These are phyloP conservation scores for Sarcomyxa edulis DNA, from an alignment of 768 basidiomycete species.

Conservation along the genomic window DNA sequence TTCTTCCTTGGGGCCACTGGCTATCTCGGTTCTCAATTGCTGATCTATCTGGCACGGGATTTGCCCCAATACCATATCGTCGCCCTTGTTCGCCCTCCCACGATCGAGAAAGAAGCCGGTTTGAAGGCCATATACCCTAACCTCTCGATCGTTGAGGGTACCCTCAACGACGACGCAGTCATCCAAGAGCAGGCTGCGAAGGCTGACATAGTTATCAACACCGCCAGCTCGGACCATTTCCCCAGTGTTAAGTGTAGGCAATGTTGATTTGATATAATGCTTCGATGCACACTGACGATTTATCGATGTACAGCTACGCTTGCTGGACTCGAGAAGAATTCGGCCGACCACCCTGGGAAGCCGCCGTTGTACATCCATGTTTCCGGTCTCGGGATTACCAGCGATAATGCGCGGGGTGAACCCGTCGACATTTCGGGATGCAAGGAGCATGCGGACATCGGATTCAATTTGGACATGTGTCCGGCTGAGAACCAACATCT, in stretches of 20 bases:
- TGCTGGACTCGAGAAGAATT: constrained; percentile 29
- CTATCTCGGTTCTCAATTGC: constrained; percentile 36
- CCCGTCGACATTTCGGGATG: constrained; percentile 19
- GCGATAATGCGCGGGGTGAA: constrained; percentile 36
- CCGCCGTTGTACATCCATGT: constrained; percentile 40
- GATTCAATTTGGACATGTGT: constrained; percentile 24
- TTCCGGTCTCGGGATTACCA: constrained; percentile 33
- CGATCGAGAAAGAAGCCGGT: constrained; percentile 20
- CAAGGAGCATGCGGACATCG: constrained; percentile 31
- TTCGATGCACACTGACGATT: neutral
- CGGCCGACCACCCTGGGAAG: constrained; percentile 25
- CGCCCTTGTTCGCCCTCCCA: constrained; percentile 30
- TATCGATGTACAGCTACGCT: constrained; percentile 25
- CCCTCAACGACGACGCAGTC: constrained; percentile 27
- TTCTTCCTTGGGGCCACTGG: constrained; percentile 41
- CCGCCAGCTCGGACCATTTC: constrained; percentile 33
- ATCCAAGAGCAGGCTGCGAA: constrained; percentile 29
- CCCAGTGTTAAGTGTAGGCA: constrained; percentile 25
- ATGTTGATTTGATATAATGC: neutral
- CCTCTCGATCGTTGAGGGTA: constrained; percentile 30
- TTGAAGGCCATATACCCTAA: constrained; percentile 27
- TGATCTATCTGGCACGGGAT: constrained; percentile 25
- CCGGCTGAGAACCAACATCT: constrained; percentile 16
- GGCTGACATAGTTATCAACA: constrained; percentile 34
- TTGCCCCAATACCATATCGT: constrained; percentile 26